phyloP scores from a whole-genome alignment of 345 rosid species.

The Lumnitzera racemosa region DNA sequence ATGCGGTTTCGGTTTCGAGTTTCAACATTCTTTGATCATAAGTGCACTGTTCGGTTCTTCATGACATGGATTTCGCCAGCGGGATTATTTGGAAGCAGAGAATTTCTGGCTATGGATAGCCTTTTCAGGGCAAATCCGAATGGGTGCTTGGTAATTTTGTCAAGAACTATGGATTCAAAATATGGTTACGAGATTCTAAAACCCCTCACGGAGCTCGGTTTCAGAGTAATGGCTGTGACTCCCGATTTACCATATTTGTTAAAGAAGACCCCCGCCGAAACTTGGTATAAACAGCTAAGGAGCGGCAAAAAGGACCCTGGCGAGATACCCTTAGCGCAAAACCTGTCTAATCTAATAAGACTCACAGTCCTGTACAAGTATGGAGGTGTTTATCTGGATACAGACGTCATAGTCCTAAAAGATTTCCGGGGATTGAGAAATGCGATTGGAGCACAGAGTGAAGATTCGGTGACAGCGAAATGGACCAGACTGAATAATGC shows the following conservation, averaged over 20 bases:
- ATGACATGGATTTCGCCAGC: slow-evolving; percentile 85
- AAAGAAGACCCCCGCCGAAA: slow-evolving; percentile 57
- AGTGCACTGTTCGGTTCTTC: slow-evolving; percentile 55
- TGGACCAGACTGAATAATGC: slow-evolving; percentile 86
- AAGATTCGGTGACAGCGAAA: slow-evolving; percentile 30
- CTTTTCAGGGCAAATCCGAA: slow-evolving; percentile 55
- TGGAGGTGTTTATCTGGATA: slow-evolving; percentile 75
- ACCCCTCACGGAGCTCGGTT: slow-evolving; percentile 43
- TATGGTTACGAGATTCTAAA: slow-evolving; percentile 44
- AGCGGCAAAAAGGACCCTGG: slow-evolving; percentile 67
- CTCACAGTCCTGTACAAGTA: slow-evolving; percentile 62
- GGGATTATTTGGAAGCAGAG: slow-evolving; percentile 38
- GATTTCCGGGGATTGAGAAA: slow-evolving; percentile 44
- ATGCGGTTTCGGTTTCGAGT: slow-evolving; percentile 43
- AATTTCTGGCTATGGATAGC: slow-evolving; percentile 46
- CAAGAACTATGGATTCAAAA: slow-evolving; percentile 53
- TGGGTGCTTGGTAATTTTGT: slow-evolving; percentile 63
- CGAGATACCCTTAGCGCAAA: slow-evolving; percentile 60
- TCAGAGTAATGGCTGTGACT: slow-evolving; percentile 41
- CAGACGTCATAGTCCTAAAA: slow-evolving; percentile 60
- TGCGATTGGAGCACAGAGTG: slow-evolving; percentile 71
- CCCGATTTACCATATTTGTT: slow-evolving; percentile 53
- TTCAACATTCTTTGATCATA: slow-evolving; percentile 32
- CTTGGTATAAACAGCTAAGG: slow-evolving; percentile 59
- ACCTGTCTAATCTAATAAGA: slow-evolving; percentile 65